Conservation (phyloP, 2,329 filamentous ascomycete genomes). For the Orbilia ellipsospora region DNA sequence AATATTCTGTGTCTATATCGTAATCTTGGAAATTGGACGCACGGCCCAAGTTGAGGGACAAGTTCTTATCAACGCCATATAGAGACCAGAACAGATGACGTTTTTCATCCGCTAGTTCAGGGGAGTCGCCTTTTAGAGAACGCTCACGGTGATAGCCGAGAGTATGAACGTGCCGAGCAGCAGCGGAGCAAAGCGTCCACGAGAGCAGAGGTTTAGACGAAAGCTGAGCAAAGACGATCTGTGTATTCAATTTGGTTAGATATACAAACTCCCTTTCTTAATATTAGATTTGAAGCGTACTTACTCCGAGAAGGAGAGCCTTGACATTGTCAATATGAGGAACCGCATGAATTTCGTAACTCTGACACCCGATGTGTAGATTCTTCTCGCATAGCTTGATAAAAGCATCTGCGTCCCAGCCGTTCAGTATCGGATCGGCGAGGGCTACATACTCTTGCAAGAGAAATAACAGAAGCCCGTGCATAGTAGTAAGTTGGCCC, state of each 20-base stretch:
- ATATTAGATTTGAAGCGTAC: background rate
- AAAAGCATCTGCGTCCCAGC: slow-evolving; percentile 33
- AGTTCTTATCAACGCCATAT: slow-evolving; percentile 49
- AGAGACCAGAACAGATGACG: slow-evolving; percentile 52
- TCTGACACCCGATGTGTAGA: slow-evolving; percentile 52
- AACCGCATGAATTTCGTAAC: slow-evolving; percentile 45
- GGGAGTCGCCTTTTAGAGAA: slow-evolving; percentile 39
- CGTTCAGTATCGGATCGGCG: slow-evolving; percentile 34
- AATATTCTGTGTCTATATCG: slow-evolving; percentile 49
- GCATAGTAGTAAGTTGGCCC: slow-evolving; percentile 49
- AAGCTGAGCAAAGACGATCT: slow-evolving; percentile 44
- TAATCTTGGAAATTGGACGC: slow-evolving; percentile 51
- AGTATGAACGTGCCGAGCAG: slow-evolving; percentile 38
- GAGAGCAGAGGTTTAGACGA: slow-evolving; percentile 45
- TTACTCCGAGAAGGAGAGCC: slow-evolving; percentile 38
- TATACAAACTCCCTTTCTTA: background rate
- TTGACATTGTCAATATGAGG: slow-evolving; percentile 44
- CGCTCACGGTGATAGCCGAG: slow-evolving; percentile 50
- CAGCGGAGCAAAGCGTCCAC: slow-evolving; percentile 49
- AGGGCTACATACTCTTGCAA: slow-evolving; percentile 42
- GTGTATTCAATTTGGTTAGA: background rate
- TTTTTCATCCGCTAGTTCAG: slow-evolving; percentile 42
- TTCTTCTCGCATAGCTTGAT: slow-evolving; percentile 43
- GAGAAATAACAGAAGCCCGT: slow-evolving; percentile 42
- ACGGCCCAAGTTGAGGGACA: slow-evolving; percentile 42